These are phyloP conservation scores for Epichloe brachyelytri DNA, from an alignment of 2,329 filamentous ascomycete species.

Conservation along the genomic window DNA sequence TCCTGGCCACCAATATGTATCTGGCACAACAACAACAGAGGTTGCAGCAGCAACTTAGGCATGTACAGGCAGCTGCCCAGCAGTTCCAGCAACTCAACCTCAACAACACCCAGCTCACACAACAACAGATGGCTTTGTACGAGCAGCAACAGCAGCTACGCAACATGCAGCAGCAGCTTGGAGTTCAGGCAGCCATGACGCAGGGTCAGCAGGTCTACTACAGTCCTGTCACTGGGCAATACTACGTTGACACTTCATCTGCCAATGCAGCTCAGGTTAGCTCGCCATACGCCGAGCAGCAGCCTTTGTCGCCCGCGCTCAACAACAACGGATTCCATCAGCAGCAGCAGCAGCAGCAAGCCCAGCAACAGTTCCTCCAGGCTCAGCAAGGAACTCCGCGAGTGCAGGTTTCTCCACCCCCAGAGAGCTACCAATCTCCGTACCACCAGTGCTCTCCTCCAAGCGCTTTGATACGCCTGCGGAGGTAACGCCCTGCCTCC, in stretches of 20 bases:
- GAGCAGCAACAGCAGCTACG: constrained; percentile 30
- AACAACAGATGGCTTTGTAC: constrained; percentile 35
- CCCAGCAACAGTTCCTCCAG: constrained; percentile 25
- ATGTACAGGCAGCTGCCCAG: constrained; percentile 69
- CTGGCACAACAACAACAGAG: constrained; percentile 90
- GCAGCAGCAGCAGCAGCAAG: constrained; percentile 28
- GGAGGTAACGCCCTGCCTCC: constrained; percentile 63
- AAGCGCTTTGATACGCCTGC: constrained; percentile 57
- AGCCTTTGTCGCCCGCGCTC: constrained; percentile 25
- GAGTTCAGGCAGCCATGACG: constrained; percentile 23
- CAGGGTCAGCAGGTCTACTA: constrained; percentile 72
- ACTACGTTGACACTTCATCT: constrained; percentile 59
- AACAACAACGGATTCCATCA: constrained; percentile 17
- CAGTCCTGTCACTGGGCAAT: constrained; percentile 78
- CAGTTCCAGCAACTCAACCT: constrained; percentile 70
- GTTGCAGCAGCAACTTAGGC: constrained; percentile 83
- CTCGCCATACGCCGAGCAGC: constrained; percentile 32
- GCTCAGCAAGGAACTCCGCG: constrained; percentile 49
- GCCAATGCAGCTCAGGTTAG: constrained; percentile 28
- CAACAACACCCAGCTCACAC: constrained; percentile 33
- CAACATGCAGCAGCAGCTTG: constrained; percentile 27
- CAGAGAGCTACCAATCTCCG: constrained; percentile 38
- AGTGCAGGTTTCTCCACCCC: constrained; percentile 72
- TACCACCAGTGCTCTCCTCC: constrained; percentile 43
- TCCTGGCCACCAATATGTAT: constrained; percentile 84